Base-by-base conservation (phyloP, 2,329 filamentous ascomycete species). In the Byssochlamys sp. region DNA sequence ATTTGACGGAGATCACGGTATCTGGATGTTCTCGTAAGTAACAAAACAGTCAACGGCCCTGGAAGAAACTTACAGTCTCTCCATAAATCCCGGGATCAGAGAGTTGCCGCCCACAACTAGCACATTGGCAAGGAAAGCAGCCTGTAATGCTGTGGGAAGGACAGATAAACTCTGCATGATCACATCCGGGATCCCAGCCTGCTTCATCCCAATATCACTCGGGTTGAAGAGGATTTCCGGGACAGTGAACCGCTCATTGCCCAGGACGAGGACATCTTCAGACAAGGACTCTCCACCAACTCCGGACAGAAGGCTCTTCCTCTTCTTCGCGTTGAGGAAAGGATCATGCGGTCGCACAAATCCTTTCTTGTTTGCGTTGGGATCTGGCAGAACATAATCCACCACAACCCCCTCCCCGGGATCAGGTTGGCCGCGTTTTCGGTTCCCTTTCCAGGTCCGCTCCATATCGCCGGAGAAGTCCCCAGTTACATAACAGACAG, bases 301-400 rank as follows among this genome's bases (percentile, higher is more conserved):
- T n/a, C 77, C 70, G 14, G 81, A 73, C 9, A 77, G 75, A 4
- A 80, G 66, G 29, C 76, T 71, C 62, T 78, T 78, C 67, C 79
- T 76, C 62, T 75, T 72, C 62, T 76, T 71, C 0, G 83, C 81
- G 49, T 85, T 81, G 29, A 80, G 75, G 0, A 81, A 75, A 0
- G 89, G 83, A 66, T 96, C 90, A 66, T 92, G 90, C 2, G 91
- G 87, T 56, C 89, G 82, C 29, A 91, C 78, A 55, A 88, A 81
- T 1, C 92, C 92, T 52, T 86, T 79, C 55, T 80, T 81, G 27
- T 80, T 72, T 5, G 75, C 76, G 61, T 85, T 83, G 59, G 86
- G 86, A 71, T 99, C 91, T 0, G 94, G 94, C 1, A 99, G 79
- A 24, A 97, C 86, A 69, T 96, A 99, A 69, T 99, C 92, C 57